phyloP scores from a whole-genome alignment of 179 eudicot genomes.

The Vitellaria paradoxa region DNA sequence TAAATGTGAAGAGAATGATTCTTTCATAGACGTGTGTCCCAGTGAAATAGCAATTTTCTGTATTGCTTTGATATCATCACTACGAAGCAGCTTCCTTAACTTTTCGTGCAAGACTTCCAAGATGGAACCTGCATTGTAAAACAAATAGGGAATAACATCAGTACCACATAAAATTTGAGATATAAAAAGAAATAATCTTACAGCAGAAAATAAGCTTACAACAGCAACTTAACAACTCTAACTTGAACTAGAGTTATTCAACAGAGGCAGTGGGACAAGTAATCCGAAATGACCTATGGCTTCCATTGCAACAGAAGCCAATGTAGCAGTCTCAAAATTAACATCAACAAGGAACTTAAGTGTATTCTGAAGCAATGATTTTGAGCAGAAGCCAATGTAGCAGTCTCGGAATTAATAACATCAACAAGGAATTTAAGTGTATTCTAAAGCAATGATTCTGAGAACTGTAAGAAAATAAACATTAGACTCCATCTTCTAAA shows the following conservation, averaged over 20 bases:
- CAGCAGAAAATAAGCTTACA: conserved; percentile 1
- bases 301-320: conserved; percentile 93
- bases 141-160: conserved; percentile 11
- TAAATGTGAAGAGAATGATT: conserved; percentile 54
- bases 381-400: too few species aligned
- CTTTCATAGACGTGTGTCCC: conserved; percentile 83
- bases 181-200: too few species aligned
- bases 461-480: conserved; percentile 36
- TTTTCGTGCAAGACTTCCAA: conserved; percentile 57
- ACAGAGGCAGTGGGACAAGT: conserved; percentile 53
- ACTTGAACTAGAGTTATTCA: conserved; percentile 64
- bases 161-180: neutral
- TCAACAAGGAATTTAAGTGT: conserved; percentile 65
- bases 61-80: conserved; percentile 83
- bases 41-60: conserved; percentile 73
- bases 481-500: neutral
- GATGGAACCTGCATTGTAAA: conserved; percentile 51
- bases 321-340: conserved; percentile 60
- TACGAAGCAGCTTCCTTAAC: conserved; percentile 65
- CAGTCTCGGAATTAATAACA: conserved; percentile 54
- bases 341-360: conserved; percentile 64
- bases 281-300: conserved; percentile 88
- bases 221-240: conserved; percentile 13
- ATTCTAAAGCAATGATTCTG: conserved; percentile 52
- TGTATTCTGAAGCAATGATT: conserved; percentile 49